Evolutionary conservation across 306 rosid species (phyloP).

Genomic region (Prunus kanzakura): DNA sequence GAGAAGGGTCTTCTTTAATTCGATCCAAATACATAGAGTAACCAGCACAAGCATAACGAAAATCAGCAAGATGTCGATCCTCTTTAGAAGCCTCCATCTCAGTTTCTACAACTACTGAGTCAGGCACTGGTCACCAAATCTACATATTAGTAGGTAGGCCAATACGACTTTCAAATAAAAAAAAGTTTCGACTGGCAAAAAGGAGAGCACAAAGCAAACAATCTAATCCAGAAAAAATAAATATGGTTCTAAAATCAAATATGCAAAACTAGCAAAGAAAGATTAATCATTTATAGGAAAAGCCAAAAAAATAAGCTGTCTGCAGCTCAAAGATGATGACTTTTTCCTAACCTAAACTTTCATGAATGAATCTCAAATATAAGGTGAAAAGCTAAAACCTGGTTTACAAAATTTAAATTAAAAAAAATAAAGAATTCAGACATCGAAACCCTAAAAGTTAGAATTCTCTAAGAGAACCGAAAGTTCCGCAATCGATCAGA

Average conservation of each 20-base stretch:
- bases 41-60: constrained; percentile 13
- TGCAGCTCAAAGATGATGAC: background rate
- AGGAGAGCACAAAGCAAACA: background rate
- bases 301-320: background rate
- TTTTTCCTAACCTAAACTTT: background rate
- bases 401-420: background rate
- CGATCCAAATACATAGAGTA: background rate
- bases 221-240: background rate
- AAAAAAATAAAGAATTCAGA: background rate
- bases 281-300: background rate
- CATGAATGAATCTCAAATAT: background rate
- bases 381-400: background rate
- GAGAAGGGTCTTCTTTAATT: background rate
- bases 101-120: background rate
- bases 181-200: background rate
- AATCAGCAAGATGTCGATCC: background rate
- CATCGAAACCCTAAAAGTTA: background rate
- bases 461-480: background rate
- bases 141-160: background rate
- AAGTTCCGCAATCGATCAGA: background rate
- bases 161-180: background rate
- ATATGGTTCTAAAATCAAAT: background rate
- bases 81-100: constrained; percentile 5
- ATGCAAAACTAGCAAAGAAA: background rate
- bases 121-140: constrained; percentile 4